phyloP scores from a whole-genome alignment of 352 stramenopile genomes.

The Globisporangium nagaii region DNA sequence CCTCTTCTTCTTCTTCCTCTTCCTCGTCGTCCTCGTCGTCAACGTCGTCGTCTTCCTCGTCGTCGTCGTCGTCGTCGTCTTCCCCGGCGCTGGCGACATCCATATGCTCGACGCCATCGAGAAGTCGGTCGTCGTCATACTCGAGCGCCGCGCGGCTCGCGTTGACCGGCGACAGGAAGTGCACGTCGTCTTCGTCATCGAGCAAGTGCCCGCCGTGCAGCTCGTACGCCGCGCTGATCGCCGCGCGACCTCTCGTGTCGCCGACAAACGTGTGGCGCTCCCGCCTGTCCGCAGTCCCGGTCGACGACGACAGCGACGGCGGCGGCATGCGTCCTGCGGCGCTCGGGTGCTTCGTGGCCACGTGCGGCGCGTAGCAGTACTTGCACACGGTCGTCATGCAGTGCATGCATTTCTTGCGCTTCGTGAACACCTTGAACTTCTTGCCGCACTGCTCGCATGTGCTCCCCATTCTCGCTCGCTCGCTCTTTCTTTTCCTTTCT shows the following conservation, averaged over 20 bases:
- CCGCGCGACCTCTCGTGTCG: not conserved
- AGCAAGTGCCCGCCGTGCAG: not conserved
- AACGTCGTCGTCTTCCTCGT: conserved; percentile 21
- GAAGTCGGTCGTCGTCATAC: conserved; percentile 20
- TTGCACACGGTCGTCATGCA: conserved; percentile 59
- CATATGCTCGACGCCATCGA: conserved; percentile 21
- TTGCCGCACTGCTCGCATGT: conserved; percentile 35
- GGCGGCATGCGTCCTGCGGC: not conserved
- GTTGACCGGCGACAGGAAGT: conserved; percentile 43
- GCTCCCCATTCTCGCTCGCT: not conserved
- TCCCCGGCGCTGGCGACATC: not conserved
- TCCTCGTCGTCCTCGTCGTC: conserved; percentile 32
- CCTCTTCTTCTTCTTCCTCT: conserved; percentile 10
- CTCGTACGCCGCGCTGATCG: not conserved
- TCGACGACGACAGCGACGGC: not conserved
- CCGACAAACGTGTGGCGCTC: not conserved
- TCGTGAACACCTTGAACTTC: conserved; percentile 73
- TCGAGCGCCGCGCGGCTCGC: conserved; percentile 15
- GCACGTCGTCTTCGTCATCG: conserved; percentile 32
- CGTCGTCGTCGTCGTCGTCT: conserved; percentile 27
- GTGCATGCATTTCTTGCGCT: conserved; percentile 66
- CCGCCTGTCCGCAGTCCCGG: not conserved
- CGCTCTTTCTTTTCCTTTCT: not conserved
- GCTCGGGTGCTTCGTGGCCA: conserved; percentile 42
- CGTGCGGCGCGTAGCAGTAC: conserved; percentile 39